Base-by-base conservation (phyloP, 805 yeast genomes). In the Candida maesae region DNA sequence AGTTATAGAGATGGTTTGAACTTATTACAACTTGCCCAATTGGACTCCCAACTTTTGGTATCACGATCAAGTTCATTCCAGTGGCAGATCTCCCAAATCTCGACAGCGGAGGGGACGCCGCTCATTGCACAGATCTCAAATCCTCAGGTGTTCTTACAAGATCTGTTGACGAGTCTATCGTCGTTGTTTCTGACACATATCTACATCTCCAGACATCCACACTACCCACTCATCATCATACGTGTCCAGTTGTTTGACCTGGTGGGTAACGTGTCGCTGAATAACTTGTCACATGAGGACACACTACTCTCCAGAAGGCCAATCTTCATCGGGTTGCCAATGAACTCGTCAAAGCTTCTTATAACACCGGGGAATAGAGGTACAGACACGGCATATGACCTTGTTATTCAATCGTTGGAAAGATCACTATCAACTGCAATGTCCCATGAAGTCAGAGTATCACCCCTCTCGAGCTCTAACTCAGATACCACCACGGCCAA, bases 241-340 rank as follows among this genome's bases (percentile, higher is more conserved):
- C 60, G 95, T 36, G 67, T 85, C 17, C 95, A 84, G 54, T 70
- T 84, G 31, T 84, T 79, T 56, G 91, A 85, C 45, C 58, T 63
- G 8, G 58, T 58, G 39, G 38, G 39, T 2, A 20, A 23, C 13
- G 17, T 26, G 4, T 11, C 24, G 4, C 8, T 17, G 3, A 55
- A 42, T 38, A 73, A 71, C 9, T 78, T 64, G 66, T 19, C 29
- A 2, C 19, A 20, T 11, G 17, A 35, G 14, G 48, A 44, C 23
- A 13, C 45, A 0, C 25, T 79, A 6, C 46, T 71, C 0, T 76
- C 88, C 0, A 68, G 79, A 43, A 73, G 65, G 44, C 84, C 93
- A 0, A 76, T 71, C 46, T 84, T 81, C 50, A 53, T 86, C 13
- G 86, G 81, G 0, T 64, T 85, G 2, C 90, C 91, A 0, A 49